A percentile compares a stretch with the other conserved stretches of the same genome.
Conservation (phyloP, 495 filamentous ascomycete species). For the Chaetomidium leptoderma region DNA sequence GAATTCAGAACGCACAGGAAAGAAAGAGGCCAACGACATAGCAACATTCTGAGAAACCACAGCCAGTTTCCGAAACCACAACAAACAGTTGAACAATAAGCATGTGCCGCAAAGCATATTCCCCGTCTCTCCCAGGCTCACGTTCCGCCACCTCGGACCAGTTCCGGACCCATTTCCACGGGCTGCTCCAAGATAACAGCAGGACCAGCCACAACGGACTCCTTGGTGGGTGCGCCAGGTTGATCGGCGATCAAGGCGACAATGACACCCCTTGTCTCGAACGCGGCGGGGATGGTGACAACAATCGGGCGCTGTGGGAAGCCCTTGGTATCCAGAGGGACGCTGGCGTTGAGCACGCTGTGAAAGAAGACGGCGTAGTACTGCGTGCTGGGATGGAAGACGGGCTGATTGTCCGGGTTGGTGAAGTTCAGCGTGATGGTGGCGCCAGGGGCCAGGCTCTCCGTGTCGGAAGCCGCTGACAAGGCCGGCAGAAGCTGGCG, state of each 20-base stretch:
- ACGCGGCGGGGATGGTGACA: slow-evolving; percentile 42
- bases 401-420: slow-evolving; percentile 37
- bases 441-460: slow-evolving; percentile 42
- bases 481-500: slow-evolving; percentile 42
- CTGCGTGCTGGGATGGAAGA: slow-evolving; percentile 32
- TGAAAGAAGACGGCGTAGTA: slow-evolving; percentile 55
- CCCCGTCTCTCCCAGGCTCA: not conserved
- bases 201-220: slow-evolving; percentile 39
- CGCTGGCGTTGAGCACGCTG: slow-evolving; percentile 41
- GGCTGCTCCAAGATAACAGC: slow-evolving; percentile 42
- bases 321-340: slow-evolving; percentile 39
- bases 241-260: slow-evolving; percentile 43
- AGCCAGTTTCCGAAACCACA: too few species aligned
- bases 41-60: too few species aligned
- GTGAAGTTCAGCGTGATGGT: slow-evolving; percentile 40
- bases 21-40: too few species aligned
- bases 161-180: slow-evolving; percentile 13
- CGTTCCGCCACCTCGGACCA: slow-evolving; percentile 3
- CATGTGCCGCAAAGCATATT: not conserved
- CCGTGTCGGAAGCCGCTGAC: slow-evolving; percentile 35
- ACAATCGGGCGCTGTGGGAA: slow-evolving; percentile 31
- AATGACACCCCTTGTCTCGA: slow-evolving; percentile 49
- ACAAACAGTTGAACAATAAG: too few species aligned
- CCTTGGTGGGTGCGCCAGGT: slow-evolving; percentile 44
- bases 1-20: too few species aligned